Evolutionary conservation across 352 stramenopile species (phyloP).

Genomic region (Phytopythium kandeliae): DNA sequence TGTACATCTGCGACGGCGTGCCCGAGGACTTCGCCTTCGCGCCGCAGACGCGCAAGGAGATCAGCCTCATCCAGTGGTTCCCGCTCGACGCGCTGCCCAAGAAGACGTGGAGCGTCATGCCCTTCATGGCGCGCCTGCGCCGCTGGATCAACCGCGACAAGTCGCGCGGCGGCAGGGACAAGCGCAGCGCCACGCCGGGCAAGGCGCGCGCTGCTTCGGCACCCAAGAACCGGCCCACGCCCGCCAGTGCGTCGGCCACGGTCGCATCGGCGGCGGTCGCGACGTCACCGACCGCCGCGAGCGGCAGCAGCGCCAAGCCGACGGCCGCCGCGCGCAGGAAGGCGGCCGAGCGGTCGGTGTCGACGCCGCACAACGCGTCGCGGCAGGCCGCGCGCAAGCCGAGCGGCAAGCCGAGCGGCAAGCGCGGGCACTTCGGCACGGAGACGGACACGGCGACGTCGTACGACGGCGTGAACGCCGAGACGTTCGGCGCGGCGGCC

Average conservation of each 20-base stretch:
- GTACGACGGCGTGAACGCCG: constrained; percentile 82
- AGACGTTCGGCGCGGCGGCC: constrained; percentile 82
- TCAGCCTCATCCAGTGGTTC: constrained; percentile 91
- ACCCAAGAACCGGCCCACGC: constrained; percentile 57
- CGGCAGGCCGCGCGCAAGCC: constrained; percentile 26
- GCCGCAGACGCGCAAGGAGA: constrained; percentile 94
- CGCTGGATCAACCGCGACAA: constrained; percentile 88
- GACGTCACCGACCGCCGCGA: constrained; percentile 13
- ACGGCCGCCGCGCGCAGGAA: constrained; percentile 26
- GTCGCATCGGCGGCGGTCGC: constrained; percentile 32
- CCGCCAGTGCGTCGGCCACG: constrained; percentile 22
- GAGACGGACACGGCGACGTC: constrained; percentile 75
- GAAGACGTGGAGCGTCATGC: constrained; percentile 93
- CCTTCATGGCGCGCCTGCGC: constrained; percentile 87
- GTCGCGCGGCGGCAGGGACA: constrained; percentile 33
- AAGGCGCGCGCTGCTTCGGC: constrained; percentile 67
- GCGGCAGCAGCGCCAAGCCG: constrained; percentile 4
- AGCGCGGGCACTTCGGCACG: constrained; percentile 77
- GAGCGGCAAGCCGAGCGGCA: constrained; percentile 17
- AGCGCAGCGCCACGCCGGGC: constrained; percentile 26
- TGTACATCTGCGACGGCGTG: constrained; percentile 90
- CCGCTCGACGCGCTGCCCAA: constrained; percentile 86
- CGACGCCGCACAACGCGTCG: constrained; percentile 57
- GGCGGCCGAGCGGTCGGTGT: constrained; percentile 45
- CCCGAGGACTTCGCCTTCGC: constrained; percentile 90